Conservation (phyloP, 495 filamentous ascomycete species). For the Trichoderma orchidacearum region DNA sequence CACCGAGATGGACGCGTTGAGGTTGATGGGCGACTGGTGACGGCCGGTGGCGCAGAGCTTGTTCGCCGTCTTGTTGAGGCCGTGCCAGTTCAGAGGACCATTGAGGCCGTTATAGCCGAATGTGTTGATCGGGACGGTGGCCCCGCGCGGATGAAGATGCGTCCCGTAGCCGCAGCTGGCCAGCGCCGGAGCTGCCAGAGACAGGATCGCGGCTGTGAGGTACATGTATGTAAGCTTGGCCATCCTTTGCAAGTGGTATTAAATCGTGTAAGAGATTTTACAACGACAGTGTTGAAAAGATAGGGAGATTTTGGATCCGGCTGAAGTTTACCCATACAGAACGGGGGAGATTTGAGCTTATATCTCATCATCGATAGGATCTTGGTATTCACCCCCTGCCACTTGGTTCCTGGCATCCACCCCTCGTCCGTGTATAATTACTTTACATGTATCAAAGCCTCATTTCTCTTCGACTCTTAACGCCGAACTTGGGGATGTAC, state of each 20-base stretch:
- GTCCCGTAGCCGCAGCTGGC: neutral
- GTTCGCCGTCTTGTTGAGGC: conserved; percentile 29
- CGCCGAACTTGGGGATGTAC: too few relatives aligned
- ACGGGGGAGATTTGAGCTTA: too few relatives aligned
- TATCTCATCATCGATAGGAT: too few relatives aligned
- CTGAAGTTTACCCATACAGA: too few relatives aligned
- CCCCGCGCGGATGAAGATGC: neutral
- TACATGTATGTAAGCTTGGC: neutral
- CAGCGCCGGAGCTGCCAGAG: neutral
- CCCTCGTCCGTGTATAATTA: too few relatives aligned
- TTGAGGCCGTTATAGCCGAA: conserved; percentile 1
- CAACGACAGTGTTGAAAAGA: too few relatives aligned
- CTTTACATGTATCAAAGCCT: too few relatives aligned
- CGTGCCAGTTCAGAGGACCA: conserved; percentile 47
- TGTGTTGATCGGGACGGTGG: neutral
- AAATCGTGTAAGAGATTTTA: too few relatives aligned
- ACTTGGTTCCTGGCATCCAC: too few relatives aligned
- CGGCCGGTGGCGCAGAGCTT: conserved; percentile 36
- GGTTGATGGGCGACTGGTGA: conserved; percentile 52
- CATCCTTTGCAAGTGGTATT: neutral
- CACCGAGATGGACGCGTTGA: conserved; percentile 34
- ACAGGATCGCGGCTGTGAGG: neutral
- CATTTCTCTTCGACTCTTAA: too few relatives aligned
- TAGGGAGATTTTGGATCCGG: too few relatives aligned
- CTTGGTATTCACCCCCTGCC: too few relatives aligned